Evolutionary conservation across 345 rosid species (phyloP).

Genomic region (Theobroma cacao): DNA sequence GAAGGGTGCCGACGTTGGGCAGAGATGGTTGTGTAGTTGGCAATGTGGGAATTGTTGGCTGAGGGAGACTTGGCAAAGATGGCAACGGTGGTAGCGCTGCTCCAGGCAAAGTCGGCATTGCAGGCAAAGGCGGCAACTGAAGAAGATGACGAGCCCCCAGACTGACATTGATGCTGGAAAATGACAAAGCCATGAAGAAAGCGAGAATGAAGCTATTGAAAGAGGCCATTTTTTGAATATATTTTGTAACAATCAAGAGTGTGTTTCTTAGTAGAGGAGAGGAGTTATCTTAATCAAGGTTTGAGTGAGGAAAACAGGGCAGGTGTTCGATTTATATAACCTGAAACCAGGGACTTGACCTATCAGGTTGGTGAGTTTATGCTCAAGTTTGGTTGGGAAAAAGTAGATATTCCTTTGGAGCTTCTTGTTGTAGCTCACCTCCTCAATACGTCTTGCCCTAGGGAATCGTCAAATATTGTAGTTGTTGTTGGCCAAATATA

Average conservation of each 20-base stretch:
- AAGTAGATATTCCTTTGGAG: not conserved
- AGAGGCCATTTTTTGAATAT: not conserved
- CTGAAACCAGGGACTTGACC: not conserved
- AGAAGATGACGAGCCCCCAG: not conserved
- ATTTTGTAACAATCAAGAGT: not conserved
- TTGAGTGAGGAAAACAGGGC: not conserved
- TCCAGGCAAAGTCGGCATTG: not conserved
- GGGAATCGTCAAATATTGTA: not conserved
- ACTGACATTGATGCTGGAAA: not conserved
- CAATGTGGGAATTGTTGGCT: slow-evolving; percentile 7
- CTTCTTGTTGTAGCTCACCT: slow-evolving; percentile 1
- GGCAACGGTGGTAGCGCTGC: not conserved
- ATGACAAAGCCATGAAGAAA: slow-evolving; percentile 3
- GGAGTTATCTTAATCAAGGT: not conserved
- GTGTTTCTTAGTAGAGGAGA: not conserved
- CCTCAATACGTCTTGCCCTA: not conserved
- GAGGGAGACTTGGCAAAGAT: slow-evolving; percentile 10
- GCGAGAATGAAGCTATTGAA: not conserved
- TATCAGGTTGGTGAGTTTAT: not conserved
- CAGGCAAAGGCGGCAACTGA: slow-evolving; percentile 1
- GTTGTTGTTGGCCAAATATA: slow-evolving; percentile 2
- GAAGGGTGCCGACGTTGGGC: slow-evolving; percentile 13
- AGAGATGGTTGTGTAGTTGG: slow-evolving; percentile 20
- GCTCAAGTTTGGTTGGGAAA: not conserved
- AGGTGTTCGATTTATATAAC: not conserved